Percentiles rank a stretch among this genome's conserved stretches.
Evolutionary conservation across 371 early-diverging fungal genomes (phyloP).

Genomic region (Umbelopsis sp.): DNA sequence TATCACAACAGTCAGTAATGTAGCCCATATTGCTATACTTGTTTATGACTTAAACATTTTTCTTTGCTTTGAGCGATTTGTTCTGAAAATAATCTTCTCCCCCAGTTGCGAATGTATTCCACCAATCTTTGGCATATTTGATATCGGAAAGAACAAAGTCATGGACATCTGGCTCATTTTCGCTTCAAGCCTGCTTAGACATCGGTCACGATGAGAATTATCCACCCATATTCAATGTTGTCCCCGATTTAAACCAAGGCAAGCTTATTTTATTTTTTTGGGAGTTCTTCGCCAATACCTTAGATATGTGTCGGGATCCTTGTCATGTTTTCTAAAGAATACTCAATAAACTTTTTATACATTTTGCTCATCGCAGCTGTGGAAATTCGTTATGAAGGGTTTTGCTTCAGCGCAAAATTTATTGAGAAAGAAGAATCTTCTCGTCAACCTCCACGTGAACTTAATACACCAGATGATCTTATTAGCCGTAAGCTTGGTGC

Average conservation of each 20-base stretch:
- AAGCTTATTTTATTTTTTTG: constrained; percentile 15
- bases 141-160: constrained; percentile 30
- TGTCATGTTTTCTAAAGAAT: no score
- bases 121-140: constrained; percentile 33
- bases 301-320: no score
- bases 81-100: not conserved
- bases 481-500: not conserved
- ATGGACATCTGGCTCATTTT: constrained; percentile 27
- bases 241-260: constrained; percentile 41
- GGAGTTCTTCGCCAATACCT: not conserved
- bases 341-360: not conserved
- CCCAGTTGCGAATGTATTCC: constrained; percentile 34
- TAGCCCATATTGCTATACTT: not conserved
- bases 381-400: constrained; percentile 12
- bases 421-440: constrained; percentile 2
- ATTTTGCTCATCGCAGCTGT: not conserved
- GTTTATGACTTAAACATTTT: not conserved
- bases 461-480: constrained; percentile 8
- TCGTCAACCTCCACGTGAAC: not conserved
- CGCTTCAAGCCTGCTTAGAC: constrained; percentile 29
- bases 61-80: not conserved
- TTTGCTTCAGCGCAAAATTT: not conserved
- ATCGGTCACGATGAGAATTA: constrained; percentile 29
- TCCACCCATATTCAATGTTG: constrained; percentile 37
- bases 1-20: constrained; percentile 15